phyloP scores from a whole-genome alignment of 2,329 filamentous ascomycete genomes.

The Neophaeococcomyces aloes region DNA sequence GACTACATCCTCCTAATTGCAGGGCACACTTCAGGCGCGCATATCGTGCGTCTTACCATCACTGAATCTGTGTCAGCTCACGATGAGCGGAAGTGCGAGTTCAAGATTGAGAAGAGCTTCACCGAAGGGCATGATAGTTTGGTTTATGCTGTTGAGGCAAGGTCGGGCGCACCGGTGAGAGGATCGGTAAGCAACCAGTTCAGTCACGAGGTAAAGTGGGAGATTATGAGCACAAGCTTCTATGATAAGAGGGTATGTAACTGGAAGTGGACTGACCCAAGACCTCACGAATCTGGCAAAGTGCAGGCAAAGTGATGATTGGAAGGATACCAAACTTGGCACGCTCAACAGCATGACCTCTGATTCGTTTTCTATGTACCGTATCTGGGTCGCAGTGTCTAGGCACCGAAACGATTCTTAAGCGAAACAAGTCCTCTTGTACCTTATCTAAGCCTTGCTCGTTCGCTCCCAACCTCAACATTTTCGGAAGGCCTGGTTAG shows the following conservation, averaged over 20 bases:
- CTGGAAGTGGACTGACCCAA: conserved; percentile 29
- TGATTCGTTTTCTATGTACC: no score
- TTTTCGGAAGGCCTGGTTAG: no score
- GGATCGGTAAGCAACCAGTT: not conserved
- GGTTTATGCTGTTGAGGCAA: conserved; percentile 78
- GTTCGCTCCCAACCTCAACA: not conserved
- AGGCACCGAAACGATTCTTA: no score
- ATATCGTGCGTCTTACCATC: conserved; percentile 45
- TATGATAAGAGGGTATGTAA: conserved; percentile 43
- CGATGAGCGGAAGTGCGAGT: conserved; percentile 41
- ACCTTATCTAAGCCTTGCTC: no score
- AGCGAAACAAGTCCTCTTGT: no score
- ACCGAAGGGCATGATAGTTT: conserved; percentile 75
- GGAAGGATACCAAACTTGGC: no score
- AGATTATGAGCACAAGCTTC: conserved; percentile 41
- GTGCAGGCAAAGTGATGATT: no score
- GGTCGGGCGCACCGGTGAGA: not conserved
- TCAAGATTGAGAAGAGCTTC: conserved; percentile 59
- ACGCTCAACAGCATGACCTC: no score
- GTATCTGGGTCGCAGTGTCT: no score
- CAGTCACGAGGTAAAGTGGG: conserved; percentile 23
- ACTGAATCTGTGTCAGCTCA: conserved; percentile 27
- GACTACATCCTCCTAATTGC: conserved; percentile 59
- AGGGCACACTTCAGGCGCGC: conserved; percentile 83
- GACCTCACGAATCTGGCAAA: not conserved